phyloP scores from a whole-genome alignment of 73 alveolate genomes.

The Urostyla sp. region DNA sequence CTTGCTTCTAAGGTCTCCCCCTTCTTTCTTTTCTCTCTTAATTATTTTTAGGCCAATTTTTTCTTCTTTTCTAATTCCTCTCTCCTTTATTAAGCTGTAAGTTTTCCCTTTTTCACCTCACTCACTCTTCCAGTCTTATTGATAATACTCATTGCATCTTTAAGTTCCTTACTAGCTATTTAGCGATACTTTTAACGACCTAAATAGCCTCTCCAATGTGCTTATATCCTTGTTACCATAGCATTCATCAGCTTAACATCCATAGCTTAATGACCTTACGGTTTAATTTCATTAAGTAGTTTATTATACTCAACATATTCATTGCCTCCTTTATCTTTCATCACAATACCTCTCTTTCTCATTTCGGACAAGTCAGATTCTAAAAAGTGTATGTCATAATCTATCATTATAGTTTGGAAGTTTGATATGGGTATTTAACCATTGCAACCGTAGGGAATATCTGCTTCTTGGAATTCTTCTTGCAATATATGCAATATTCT shows the following conservation, averaged over 20 bases:
- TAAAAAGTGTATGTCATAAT: slow-evolving; percentile 55
- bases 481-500: slow-evolving; percentile 2
- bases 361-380: slow-evolving; percentile 51
- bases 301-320: slow-evolving; percentile 30
- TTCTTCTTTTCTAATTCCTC: slow-evolving; percentile 41
- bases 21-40: slow-evolving; percentile 37
- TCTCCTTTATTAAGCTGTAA: slow-evolving; percentile 25
- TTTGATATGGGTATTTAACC: slow-evolving; percentile 42
- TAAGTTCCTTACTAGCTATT: neutral
- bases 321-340: slow-evolving; percentile 4
- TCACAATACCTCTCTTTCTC: slow-evolving; percentile 24
- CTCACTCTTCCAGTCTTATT: slow-evolving; percentile 9
- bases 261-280: slow-evolving; percentile 1
- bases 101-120: slow-evolving; percentile 1
- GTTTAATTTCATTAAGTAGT: slow-evolving; percentile 18
- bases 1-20: slow-evolving; percentile 54
- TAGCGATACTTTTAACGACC: slow-evolving; percentile 1
- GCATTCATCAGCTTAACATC: slow-evolving; percentile 9
- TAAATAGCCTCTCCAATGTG: slow-evolving; percentile 50
- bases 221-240: slow-evolving; percentile 17
- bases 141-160: neutral
- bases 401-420: slow-evolving; percentile 53
- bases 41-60: neutral
- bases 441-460: slow-evolving; percentile 51
- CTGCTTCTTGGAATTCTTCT: slow-evolving; percentile 66